A percentile compares a stretch with the other conserved stretches of the same genome.
These are phyloP conservation scores for Penicillium verrucosum DNA, from an alignment of 2,329 filamentous ascomycete species.

Conservation along the genomic window DNA sequence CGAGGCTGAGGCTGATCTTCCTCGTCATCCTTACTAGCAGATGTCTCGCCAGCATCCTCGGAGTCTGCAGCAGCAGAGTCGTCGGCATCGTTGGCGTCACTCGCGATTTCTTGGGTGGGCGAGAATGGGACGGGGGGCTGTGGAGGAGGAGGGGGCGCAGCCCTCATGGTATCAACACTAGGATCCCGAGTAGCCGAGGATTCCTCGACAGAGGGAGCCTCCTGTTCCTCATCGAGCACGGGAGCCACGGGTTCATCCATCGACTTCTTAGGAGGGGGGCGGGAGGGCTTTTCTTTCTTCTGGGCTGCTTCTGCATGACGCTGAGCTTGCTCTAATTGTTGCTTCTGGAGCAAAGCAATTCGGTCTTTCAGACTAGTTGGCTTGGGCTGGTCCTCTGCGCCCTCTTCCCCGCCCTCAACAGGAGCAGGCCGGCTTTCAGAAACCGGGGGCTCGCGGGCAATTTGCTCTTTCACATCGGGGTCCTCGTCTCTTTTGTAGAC, in stretches of 20 bases:
- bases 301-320: slow-evolving; percentile 72
- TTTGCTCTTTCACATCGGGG: slow-evolving; percentile 47
- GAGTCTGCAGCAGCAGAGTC: slow-evolving; percentile 62
- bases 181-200: slow-evolving; percentile 35
- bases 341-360: slow-evolving; percentile 88
- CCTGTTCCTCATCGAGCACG: slow-evolving; percentile 24
- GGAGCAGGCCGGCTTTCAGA: slow-evolving; percentile 31
- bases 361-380: slow-evolving; percentile 91
- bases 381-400: slow-evolving; percentile 75
- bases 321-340: slow-evolving; percentile 85
- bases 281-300: slow-evolving; percentile 87
- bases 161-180: slow-evolving; percentile 34
- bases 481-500: slow-evolving; percentile 87
- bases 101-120: slow-evolving; percentile 53
- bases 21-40: slow-evolving; percentile 70
- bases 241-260: slow-evolving; percentile 42
- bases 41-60: slow-evolving; percentile 60
- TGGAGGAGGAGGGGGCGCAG: slow-evolving; percentile 37
- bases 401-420: slow-evolving; percentile 52
- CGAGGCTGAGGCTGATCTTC: slow-evolving; percentile 53
- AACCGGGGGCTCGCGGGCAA: slow-evolving; percentile 33
- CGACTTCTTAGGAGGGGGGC: slow-evolving; percentile 65
- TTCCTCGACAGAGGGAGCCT: slow-evolving; percentile 31
- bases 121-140: slow-evolving; percentile 35
- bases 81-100: slow-evolving; percentile 64